Conservation (phyloP, 1,284 basidiomycete genomes). For the Pascua guehoae region DNA sequence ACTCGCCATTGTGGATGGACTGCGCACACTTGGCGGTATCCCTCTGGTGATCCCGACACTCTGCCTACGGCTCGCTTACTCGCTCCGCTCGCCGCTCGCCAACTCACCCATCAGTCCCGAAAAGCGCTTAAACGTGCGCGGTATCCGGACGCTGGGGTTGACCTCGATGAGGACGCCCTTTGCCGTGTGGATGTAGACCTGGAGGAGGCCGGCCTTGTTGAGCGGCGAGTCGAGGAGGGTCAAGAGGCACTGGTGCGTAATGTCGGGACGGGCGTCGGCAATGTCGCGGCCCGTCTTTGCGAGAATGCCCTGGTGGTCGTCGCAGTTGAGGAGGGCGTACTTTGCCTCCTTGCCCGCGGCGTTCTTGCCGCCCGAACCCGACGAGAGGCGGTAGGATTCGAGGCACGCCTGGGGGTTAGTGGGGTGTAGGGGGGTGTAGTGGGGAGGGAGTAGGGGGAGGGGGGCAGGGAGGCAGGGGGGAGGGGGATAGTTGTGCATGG, state of each 20-base stretch:
- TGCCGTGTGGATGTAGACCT: conserved; percentile 98
- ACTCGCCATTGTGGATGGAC: not conserved
- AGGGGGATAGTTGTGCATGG: too few relatives aligned
- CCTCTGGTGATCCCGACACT: not conserved
- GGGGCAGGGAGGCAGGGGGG: too few relatives aligned
- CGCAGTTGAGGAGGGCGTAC: conserved; percentile 95
- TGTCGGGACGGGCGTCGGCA: conserved; percentile 95
- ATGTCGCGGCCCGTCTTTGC: conserved; percentile 98
- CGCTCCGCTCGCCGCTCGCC: not conserved
- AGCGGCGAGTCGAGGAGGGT: conserved; percentile 95
- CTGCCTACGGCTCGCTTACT: not conserved
- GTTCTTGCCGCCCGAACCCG: conserved; percentile 52
- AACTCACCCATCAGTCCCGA: conserved; percentile 92
- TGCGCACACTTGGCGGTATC: not conserved
- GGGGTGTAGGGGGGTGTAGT: too few relatives aligned
- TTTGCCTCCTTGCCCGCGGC: conserved; percentile 71
- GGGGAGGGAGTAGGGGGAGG: too few relatives aligned
- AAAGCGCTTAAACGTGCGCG: conserved; percentile 97
- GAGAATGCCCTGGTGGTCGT: conserved; percentile 97
- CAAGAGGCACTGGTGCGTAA: conserved; percentile 97
- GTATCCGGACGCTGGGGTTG: conserved; percentile 95
- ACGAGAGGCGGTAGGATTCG: conserved; percentile 85
- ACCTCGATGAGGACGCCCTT: conserved; percentile 97
- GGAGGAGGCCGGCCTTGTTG: conserved; percentile 93
- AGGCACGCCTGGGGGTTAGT: conserved; percentile 71